These are phyloP conservation scores for Aspergillus nidulans DNA, from an alignment of 495 filamentous ascomycete species.

Conservation along the genomic window DNA sequence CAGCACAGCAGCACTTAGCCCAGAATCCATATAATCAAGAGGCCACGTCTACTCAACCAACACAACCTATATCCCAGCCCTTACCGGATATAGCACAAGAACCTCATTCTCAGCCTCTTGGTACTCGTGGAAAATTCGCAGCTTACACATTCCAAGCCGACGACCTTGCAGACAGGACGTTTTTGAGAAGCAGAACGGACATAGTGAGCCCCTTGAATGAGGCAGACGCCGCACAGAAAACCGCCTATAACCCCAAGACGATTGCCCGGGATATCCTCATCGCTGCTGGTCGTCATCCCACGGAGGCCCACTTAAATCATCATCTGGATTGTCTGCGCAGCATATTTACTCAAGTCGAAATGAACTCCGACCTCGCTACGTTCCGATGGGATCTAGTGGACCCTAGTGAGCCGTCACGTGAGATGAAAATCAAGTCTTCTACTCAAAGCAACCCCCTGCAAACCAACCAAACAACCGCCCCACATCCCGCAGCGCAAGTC, in stretches of 20 bases:
- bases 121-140: background rate
- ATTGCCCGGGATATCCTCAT: conserved; percentile 65
- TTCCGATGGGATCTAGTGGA: conserved; percentile 68
- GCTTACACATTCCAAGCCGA: conserved; percentile 11
- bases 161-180: conserved; percentile 4
- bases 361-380: conserved; percentile 52
- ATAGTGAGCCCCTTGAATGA: conserved; percentile 43
- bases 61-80: background rate
- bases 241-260: conserved; percentile 53
- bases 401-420: conserved; percentile 16
- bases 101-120: background rate
- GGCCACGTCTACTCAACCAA: background rate
- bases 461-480: conserved; percentile 2
- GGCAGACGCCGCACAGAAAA: conserved; percentile 40
- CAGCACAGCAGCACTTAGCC: background rate
- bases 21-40: background rate
- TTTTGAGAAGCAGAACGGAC: conserved; percentile 19
- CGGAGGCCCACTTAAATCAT: conserved; percentile 51
- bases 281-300: conserved; percentile 55
- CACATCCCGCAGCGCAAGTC: conserved; percentile 4
- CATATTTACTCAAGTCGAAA: conserved; percentile 36
- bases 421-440: background rate
- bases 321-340: conserved; percentile 50
- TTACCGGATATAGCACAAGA: background rate
- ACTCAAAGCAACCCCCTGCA: background rate